Percentiles rank a stretch among this genome's conserved stretches.
Conservation (phyloP, 2,329 filamentous ascomycete species). For the Penicillium paneum region DNA sequence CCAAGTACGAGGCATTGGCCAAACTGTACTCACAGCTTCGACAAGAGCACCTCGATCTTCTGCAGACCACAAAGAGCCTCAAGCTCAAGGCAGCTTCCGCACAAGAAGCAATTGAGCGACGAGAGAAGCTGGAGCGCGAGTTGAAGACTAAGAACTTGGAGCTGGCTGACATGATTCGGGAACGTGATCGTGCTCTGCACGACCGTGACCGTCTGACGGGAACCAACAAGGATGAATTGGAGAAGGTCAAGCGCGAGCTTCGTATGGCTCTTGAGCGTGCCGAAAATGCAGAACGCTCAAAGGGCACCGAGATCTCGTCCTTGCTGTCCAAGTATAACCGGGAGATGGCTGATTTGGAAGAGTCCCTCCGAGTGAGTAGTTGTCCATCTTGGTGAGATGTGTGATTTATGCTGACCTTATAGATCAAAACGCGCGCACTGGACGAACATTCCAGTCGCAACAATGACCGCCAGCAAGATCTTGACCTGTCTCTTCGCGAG, state of each 20-base stretch:
- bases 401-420: conserved; percentile 24
- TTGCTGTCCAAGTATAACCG: conserved; percentile 96
- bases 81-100: conserved; percentile 96
- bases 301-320: conserved; percentile 90
- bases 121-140: conserved; percentile 93
- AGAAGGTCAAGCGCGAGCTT: conserved; percentile 91
- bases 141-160: conserved; percentile 99
- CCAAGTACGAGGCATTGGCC: conserved; percentile 93
- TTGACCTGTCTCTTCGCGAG: conserved; percentile 79
- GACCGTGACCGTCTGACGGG: conserved; percentile 87
- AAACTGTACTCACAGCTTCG: conserved; percentile 96
- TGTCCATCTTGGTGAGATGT: neutral
- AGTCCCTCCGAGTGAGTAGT: conserved; percentile 62
- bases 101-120: conserved; percentile 90
- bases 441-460: conserved; percentile 78
- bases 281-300: conserved; percentile 86
- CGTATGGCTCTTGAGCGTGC: conserved; percentile 87
- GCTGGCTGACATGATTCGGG: conserved; percentile 95
- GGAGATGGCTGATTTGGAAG: conserved; percentile 94
- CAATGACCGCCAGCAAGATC: conserved; percentile 76
- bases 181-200: conserved; percentile 87
- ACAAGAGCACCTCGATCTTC: conserved; percentile 87
- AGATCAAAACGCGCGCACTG: conserved; percentile 80
- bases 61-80: conserved; percentile 94
- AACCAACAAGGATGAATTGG: conserved; percentile 85